Evolutionary conservation across 192 early-diverging fungal genomes (phyloP), one percentile per base, ranked within the genome.

Genomic region (Umbelopsis isabellina): DNA sequence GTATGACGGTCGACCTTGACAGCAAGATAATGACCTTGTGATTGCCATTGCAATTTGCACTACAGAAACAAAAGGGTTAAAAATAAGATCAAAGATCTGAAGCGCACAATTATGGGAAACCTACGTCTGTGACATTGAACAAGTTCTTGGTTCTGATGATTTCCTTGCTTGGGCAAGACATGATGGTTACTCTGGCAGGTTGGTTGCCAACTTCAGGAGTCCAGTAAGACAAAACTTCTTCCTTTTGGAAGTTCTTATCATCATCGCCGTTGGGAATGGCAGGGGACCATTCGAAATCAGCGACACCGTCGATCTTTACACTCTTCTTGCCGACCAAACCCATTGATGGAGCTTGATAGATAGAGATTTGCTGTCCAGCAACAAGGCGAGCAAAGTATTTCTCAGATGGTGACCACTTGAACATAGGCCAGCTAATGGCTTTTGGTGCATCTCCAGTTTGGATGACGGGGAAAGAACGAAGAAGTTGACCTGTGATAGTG

Each of bases 341-440:
- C 98, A 98, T 98, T 33, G 85, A 81, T 49, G 95, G 92, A n/a
- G 94, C 90, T 84, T 98, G 93, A 76, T 99, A 98, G 41, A 99
- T 89, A 21, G 88, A 86, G 41, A 99, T 87, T 72, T 89, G 82
- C 45, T 85, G 76, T 13, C 87, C 92, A 47, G 89, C 90, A 5
- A 87, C 84, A 74, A 94, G 85, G 49, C 95, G 88, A 33, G 96
- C 97, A 85, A 99, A 88, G 89, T 98, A 98, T 76, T 91, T 92
- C 68, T 96, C 95, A 81, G 91, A 91, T 46, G 89, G 87, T 53
- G 96, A 94, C 96, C 96, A 99, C 83, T 96, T 97, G 88, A 99
- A 98, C 65, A 96, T 84, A 35, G 96, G 95, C 95, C 95, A 97
- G 30, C 86, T 88, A 50, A 92, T 83, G 30, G 88, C 84, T 68